A percentile compares a stretch with the other conserved stretches of the same genome.
phyloP scores from a whole-genome alignment of 768 basidiomycete genomes.

The Boletus edulis region DNA sequence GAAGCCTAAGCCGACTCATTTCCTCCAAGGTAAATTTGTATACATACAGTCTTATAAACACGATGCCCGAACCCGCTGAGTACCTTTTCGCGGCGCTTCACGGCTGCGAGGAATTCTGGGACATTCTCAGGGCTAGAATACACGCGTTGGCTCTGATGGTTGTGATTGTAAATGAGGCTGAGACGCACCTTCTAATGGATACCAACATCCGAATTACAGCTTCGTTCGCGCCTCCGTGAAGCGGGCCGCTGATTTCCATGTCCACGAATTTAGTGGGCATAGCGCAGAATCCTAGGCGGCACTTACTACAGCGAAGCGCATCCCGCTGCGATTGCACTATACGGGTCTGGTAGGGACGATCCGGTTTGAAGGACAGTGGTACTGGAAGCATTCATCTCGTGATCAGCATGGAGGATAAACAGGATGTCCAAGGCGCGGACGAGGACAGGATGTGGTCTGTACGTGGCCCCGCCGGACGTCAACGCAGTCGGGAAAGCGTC shows the following conservation, averaged over 20 bases:
- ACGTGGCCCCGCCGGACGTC: slow-evolving; percentile 53
- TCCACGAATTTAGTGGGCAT: not conserved
- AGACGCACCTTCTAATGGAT: slow-evolving; percentile 72
- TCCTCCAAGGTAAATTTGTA: not conserved
- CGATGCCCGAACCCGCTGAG: slow-evolving; percentile 89
- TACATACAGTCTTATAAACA: slow-evolving; percentile 70
- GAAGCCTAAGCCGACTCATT: not conserved
- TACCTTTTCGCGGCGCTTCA: slow-evolving; percentile 86
- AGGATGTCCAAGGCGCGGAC: slow-evolving; percentile 85
- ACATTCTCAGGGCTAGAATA: slow-evolving; percentile 71
- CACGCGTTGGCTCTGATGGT: not conserved
- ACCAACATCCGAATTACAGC: slow-evolving; percentile 94
- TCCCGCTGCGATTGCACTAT: slow-evolving; percentile 84
- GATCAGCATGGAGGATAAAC: slow-evolving; percentile 87
- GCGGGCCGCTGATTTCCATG: slow-evolving; percentile 24
- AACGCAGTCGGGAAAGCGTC: slow-evolving; percentile 22
- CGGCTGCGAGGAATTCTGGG: slow-evolving; percentile 79
- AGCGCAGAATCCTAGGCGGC: not conserved
- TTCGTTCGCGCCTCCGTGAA: slow-evolving; percentile 80
- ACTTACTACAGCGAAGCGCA: slow-evolving; percentile 86
- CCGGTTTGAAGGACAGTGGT: slow-evolving; percentile 88
- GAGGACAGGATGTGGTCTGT: slow-evolving; percentile 79
- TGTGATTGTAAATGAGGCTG: not conserved
- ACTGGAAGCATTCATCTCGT: slow-evolving; percentile 84
- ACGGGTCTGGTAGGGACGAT: slow-evolving; percentile 88